A percentile compares a stretch with the other conserved stretches of the same genome.
These are phyloP conservation scores for Salix viminalis DNA, from an alignment of 345 rosid genomes.

Conservation along the genomic window DNA sequence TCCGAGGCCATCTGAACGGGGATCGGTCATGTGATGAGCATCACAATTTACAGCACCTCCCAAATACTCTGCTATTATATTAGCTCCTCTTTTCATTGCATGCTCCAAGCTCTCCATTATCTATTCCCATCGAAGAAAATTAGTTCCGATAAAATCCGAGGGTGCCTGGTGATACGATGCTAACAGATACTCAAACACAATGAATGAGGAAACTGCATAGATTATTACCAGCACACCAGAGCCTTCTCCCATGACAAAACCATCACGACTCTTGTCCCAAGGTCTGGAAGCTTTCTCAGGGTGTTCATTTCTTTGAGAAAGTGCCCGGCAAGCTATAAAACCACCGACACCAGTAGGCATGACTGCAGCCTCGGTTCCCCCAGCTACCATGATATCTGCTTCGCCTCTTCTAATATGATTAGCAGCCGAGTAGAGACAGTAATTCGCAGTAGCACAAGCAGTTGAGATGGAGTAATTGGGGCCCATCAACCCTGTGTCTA, in stretches of 20 bases:
- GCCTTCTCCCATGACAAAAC: slow-evolving; percentile 74
- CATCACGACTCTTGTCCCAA: slow-evolving; percentile 63
- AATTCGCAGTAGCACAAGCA: slow-evolving; percentile 63
- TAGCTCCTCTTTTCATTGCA: slow-evolving; percentile 65
- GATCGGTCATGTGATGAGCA: slow-evolving; percentile 72
- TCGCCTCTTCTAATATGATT: slow-evolving; percentile 68
- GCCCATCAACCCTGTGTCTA: slow-evolving; percentile 61
- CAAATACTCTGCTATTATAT: slow-evolving; percentile 57
- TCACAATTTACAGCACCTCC: slow-evolving; percentile 64
- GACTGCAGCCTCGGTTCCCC: slow-evolving; percentile 63
- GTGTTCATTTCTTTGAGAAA: slow-evolving; percentile 56
- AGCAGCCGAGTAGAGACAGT: slow-evolving; percentile 54
- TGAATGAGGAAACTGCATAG: background rate
- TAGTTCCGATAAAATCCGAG: background rate
- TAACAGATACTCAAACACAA: background rate
- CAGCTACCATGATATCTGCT: slow-evolving; percentile 56
- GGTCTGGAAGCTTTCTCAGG: slow-evolving; percentile 58
- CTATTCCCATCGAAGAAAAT: slow-evolving; percentile 16
- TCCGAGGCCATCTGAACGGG: slow-evolving; percentile 55
- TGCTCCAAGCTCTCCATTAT: slow-evolving; percentile 70
- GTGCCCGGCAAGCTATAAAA: slow-evolving; percentile 57
- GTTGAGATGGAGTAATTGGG: slow-evolving; percentile 67
- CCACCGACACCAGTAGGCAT: slow-evolving; percentile 50
- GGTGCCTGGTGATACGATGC: background rate
- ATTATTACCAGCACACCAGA: slow-evolving; percentile 54